A percentile compares a stretch with the other conserved stretches of the same genome.
Conservation (phyloP, 1,139 yeast genomes). For the Blastobotrys capitulatus region DNA sequence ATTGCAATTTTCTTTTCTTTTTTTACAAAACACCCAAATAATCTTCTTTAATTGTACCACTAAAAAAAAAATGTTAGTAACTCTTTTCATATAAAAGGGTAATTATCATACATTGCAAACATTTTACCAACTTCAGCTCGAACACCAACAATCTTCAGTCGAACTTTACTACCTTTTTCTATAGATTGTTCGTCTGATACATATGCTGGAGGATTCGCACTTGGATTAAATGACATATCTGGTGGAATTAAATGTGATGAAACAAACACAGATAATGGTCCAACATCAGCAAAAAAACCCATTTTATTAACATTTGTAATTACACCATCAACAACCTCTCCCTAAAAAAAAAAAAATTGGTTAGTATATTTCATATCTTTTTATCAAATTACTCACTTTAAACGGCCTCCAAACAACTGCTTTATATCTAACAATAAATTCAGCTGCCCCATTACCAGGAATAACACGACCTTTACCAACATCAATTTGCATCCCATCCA, state of each 20-base stretch:
- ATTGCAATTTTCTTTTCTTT: no score
- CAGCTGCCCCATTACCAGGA: slow-evolving; percentile 91
- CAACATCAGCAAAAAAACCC: slow-evolving; percentile 98
- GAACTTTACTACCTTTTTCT: slow-evolving; percentile 87
- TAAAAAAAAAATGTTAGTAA: slow-evolving; percentile 62
- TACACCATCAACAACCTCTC: slow-evolving; percentile 96
- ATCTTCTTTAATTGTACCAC: slow-evolving; percentile 65
- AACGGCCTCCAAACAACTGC: slow-evolving; percentile 99
- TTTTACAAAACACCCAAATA: slow-evolving; percentile 78
- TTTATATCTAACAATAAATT: slow-evolving; percentile 89
- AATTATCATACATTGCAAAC: slow-evolving; percentile 60
- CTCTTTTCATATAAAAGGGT: slow-evolving; percentile 1
- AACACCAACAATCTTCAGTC: slow-evolving; percentile 95
- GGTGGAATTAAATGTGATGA: slow-evolving; percentile 93
- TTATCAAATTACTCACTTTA: slow-evolving; percentile 37
- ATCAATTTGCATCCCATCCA: slow-evolving; percentile 91
- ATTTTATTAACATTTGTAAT: slow-evolving; percentile 91
- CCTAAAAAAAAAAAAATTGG: slow-evolving; percentile 30
- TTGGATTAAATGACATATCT: slow-evolving; percentile 90
- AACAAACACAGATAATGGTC: slow-evolving; percentile 91
- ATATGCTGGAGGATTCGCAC: slow-evolving; percentile 98
- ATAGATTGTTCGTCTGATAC: slow-evolving; percentile 93
- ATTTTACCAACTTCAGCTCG: slow-evolving; percentile 96
- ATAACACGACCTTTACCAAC: slow-evolving; percentile 92
- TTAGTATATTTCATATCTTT: neutral